Evolutionary conservation across 768 basidiomycete genomes (phyloP), one percentile per base, ranked within the genome.

Genomic region (Tricholoma bakamatsutake): DNA sequence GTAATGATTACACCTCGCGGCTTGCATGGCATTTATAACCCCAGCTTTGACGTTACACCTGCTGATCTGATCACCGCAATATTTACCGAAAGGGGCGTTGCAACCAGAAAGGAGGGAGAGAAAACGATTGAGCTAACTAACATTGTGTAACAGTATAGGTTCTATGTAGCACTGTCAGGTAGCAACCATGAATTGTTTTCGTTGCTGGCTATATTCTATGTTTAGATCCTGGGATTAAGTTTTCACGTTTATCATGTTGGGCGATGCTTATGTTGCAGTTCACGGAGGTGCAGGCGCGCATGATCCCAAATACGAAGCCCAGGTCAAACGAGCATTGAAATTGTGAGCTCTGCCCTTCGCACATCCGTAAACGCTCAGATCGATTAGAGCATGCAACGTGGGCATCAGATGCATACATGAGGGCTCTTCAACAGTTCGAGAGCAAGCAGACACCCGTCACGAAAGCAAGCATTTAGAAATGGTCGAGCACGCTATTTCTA

Each of bases 21-120:
- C 12, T 66, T 87, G 28, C 76, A 81, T 45, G 82, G 80, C 30
- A 74, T 92, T 39, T 96, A 94, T 69, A 98, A 97, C 69, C 94
- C 96, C 1, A 92, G 90, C 59, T 98, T 98, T 70, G 96, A 98
- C 66, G 93, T 98, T 13, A 98, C 96, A 0, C 94, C 95, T 0
- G 92, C 94, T 2, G 87, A 90, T 57, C 74, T 98, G 42, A 97
- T 98, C 59, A 90, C 86, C n/a, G 91, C 90, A 30, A 89, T 98
- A 50, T 93, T 95, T 11, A 98, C 94, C 2, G 96, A 98, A 74
- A 93, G 89, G 62, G 94, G 96, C 6, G 93, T 97, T 31, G 92
- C 91, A 3, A 81, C 87, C 56, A 87, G 85, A 64, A 72, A 72
- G 56, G 79, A 79, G 6, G 85, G 85, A 21, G 73, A 77, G 57